These are phyloP conservation scores for Aphanomyces invadans DNA, from an alignment of 352 stramenopile genomes.

Conservation along the genomic window DNA sequence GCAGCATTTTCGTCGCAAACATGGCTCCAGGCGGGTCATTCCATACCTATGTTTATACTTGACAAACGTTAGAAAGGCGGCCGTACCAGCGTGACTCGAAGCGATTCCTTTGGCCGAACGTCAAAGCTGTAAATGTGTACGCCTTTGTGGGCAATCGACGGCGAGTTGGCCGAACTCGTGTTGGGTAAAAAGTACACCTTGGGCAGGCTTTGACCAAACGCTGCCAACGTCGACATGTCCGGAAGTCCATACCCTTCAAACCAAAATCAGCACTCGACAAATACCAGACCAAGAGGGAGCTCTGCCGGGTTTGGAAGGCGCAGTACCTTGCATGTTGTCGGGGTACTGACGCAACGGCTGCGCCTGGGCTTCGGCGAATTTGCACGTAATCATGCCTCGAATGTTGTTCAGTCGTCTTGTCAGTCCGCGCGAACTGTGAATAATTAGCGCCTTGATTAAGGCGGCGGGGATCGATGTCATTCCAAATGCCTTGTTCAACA, in stretches of 20 bases:
- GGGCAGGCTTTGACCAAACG: conserved; percentile 6
- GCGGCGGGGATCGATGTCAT: conserved; percentile 61
- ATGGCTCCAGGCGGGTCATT: conserved; percentile 64
- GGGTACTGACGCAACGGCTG: conserved; percentile 39
- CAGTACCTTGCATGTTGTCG: conserved; percentile 53
- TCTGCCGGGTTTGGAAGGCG: no score
- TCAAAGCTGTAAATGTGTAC: conserved; percentile 17
- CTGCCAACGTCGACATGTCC: conserved; percentile 66
- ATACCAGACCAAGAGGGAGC: no score
- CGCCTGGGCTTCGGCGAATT: conserved; percentile 30
- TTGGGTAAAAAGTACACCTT: conserved; percentile 23
- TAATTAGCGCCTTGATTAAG: conserved; percentile 70
- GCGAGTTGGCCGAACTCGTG: background rate
- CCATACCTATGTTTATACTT: no score
- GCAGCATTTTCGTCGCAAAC: conserved; percentile 50
- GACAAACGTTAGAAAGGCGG: no score
- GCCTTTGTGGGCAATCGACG: background rate
- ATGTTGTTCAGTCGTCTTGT: conserved; percentile 39
- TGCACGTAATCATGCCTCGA: conserved; percentile 37
- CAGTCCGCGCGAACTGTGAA: conserved; percentile 62
- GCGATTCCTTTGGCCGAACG: background rate
- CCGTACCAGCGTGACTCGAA: conserved; percentile 19
- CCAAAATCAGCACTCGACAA: no score
- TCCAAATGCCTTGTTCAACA: conserved; percentile 40
- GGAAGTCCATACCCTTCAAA: conserved; percentile 71